Evolutionary conservation across 2,329 filamentous ascomycete species (phyloP).

Genomic region (Neurospora crassa): DNA sequence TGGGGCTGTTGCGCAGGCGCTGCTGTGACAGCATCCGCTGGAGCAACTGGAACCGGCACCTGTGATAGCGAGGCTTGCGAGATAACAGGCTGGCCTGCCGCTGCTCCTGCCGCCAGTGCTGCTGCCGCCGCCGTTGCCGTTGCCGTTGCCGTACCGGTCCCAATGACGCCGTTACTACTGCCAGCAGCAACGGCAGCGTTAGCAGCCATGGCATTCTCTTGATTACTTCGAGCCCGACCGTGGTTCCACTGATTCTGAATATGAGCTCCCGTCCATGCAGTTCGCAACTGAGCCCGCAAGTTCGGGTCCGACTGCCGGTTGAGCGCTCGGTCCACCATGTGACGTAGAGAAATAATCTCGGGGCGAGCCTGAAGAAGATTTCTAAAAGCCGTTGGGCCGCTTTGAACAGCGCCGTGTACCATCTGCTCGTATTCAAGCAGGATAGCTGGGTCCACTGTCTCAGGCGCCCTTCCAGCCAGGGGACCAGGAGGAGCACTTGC

Average conservation of each 20-base stretch:
- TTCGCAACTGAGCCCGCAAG: background rate
- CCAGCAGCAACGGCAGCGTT: background rate
- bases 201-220: background rate
- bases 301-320: background rate
- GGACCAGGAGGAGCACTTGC: background rate
- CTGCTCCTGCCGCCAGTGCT: background rate
- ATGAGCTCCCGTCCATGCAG: background rate
- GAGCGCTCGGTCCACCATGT: background rate
- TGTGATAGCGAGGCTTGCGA: background rate
- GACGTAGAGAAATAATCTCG: background rate
- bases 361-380: background rate
- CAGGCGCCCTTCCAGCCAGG: background rate
- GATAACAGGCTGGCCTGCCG: background rate
- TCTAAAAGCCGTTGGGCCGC: background rate
- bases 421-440: background rate
- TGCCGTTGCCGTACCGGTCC: background rate
- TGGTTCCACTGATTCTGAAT: background rate
- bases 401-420: background rate
- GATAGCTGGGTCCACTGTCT: background rate
- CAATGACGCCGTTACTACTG: background rate
- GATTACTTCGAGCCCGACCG: background rate
- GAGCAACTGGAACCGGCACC: background rate
- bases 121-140: background rate
- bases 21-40: background rate
- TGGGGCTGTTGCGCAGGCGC: constrained; percentile 1